Percentiles rank a stretch among this genome's conserved stretches.
Evolutionary conservation across 1,284 basidiomycete species (phyloP).

Genomic region (Meripilus lineatus): DNA sequence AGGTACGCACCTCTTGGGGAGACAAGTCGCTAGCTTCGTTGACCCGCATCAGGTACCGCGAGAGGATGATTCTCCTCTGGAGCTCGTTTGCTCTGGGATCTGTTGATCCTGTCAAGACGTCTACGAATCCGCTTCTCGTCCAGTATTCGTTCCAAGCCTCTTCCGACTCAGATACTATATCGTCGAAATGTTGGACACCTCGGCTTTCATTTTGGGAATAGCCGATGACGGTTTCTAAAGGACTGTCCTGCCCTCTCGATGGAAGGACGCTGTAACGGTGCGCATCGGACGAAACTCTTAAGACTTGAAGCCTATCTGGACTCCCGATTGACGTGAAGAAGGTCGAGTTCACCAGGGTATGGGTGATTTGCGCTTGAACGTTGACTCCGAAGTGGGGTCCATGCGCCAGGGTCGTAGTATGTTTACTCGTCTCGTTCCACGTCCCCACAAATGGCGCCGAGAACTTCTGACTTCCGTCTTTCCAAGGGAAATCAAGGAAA

Average conservation of each 20-base stretch:
- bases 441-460: constrained; percentile 53
- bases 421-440: constrained; percentile 42
- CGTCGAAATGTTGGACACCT: constrained; percentile 18
- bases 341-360: constrained; percentile 36
- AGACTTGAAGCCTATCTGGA: constrained; percentile 35
- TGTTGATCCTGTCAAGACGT: constrained; percentile 43
- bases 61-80: constrained; percentile 51
- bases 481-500: constrained; percentile 62
- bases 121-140: constrained; percentile 46
- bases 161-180: constrained; percentile 32
- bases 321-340: constrained; percentile 43
- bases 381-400: constrained; percentile 16
- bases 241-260: constrained; percentile 11
- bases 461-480: constrained; percentile 51
- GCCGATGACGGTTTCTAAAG: neutral
- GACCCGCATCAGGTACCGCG: constrained; percentile 52
- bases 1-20: constrained; percentile 48
- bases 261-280: constrained; percentile 44
- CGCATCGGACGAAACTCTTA: constrained; percentile 33
- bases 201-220: constrained; percentile 9
- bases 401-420: constrained; percentile 37
- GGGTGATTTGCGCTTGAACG: constrained; percentile 35
- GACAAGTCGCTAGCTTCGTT: constrained; percentile 54
- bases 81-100: constrained; percentile 49
- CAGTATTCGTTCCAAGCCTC: constrained; percentile 45